These are phyloP conservation scores for Peronospora destructor DNA, from an alignment of 352 stramenopile genomes.

Conservation along the genomic window DNA sequence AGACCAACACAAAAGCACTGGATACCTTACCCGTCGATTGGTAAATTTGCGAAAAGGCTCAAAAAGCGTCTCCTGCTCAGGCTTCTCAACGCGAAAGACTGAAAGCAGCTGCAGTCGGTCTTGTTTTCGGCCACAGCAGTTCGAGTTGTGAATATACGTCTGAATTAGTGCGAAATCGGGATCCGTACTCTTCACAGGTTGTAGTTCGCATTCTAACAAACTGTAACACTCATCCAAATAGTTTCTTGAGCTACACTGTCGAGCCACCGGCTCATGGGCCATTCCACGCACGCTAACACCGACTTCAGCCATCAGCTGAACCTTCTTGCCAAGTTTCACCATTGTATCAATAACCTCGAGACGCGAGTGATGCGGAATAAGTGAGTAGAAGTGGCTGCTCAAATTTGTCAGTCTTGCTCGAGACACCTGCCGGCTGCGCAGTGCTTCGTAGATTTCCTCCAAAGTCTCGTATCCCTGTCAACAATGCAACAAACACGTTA, in stretches of 20 bases:
- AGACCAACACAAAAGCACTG: slow-evolving; percentile 14
- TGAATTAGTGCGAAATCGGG: slow-evolving; percentile 53
- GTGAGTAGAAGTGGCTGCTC: slow-evolving; percentile 62
- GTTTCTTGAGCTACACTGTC: slow-evolving; percentile 37
- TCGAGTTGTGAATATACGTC: slow-evolving; percentile 65
- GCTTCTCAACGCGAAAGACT: slow-evolving; percentile 59
- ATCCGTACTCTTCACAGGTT: slow-evolving; percentile 35
- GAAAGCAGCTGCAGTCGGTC: slow-evolving; percentile 44
- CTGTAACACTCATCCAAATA: slow-evolving; percentile 61
- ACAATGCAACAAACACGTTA: slow-evolving; percentile 3
- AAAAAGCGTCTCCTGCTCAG: slow-evolving; percentile 43
- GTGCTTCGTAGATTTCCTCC: slow-evolving; percentile 51
- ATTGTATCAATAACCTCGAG: slow-evolving; percentile 61
- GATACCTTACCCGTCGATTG: slow-evolving; percentile 45
- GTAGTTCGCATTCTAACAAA: slow-evolving; percentile 43
- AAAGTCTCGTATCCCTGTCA: slow-evolving; percentile 54
- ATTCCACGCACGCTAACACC: slow-evolving; percentile 37
- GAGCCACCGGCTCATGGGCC: slow-evolving; percentile 33
- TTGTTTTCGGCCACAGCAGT: slow-evolving; percentile 54
- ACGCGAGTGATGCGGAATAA: slow-evolving; percentile 50
- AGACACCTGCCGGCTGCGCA: slow-evolving; percentile 34
- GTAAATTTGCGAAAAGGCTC: slow-evolving; percentile 35
- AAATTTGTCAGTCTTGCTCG: slow-evolving; percentile 35
- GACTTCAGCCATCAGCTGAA: slow-evolving; percentile 50
- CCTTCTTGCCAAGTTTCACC: slow-evolving; percentile 54